Base-by-base conservation (phyloP, 768 basidiomycete species). In the Boletus tomentosulus region DNA sequence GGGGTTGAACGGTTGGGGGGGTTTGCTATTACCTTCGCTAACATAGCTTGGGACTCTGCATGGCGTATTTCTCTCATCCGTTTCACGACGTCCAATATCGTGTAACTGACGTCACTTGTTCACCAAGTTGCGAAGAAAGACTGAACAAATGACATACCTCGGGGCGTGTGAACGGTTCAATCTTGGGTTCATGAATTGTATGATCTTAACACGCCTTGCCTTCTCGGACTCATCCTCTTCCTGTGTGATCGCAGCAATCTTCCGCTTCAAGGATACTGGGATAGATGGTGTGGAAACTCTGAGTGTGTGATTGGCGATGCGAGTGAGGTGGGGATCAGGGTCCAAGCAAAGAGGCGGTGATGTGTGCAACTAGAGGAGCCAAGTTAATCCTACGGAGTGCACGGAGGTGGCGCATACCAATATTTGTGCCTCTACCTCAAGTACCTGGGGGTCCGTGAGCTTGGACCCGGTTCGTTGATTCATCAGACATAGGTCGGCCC, bases 191-290 rank as follows among this genome's bases (percentile, higher is more conserved):
- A 89, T 89, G 72, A 85, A 89, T 51, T 87, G 80, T 74, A 88
- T 79, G 51, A 93, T 81, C 76, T 89, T 89, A 22, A 78, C 74
- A 48, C 85, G 79, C 45, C 86, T 81, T 28, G 81, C 83, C 66
- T 82, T 88, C 60, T 89, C 86, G 4, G 80, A 78, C 56, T 89
- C 89, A 51, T 89, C 86, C 53, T 88, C 86, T 59, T 89, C 89
- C 7, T 82, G 81, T 38, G 88, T 86, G 62, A 84, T 71, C 3
- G 77, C 81, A 6, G 80, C 75, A 35, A 85, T 85, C 66, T 92
- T 92, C 19, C 89, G 80, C 57, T 92, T 92, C 56, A 91, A 72
- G 1, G 91, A 85, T 16, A 77, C 71, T 2, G 89, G 87, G 15
- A 83, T 78, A n/a, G 83, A 78, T 0, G 89, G 87, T 0, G 84